Conservation (phyloP, 495 filamentous ascomycete species). For the Daldinia grandis region DNA sequence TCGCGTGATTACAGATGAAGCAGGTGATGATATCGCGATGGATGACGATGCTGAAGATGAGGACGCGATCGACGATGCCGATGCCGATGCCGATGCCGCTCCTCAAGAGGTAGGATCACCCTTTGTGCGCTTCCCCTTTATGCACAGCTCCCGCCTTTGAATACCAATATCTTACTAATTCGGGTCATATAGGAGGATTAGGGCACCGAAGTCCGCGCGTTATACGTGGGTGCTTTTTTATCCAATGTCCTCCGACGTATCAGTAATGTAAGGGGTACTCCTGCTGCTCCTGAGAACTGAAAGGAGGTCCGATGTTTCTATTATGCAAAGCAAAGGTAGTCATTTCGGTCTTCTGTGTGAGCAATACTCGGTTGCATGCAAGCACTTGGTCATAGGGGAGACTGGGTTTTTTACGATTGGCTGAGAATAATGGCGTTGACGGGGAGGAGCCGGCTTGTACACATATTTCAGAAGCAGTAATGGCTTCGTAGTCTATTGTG, state of each 20-base stretch:
- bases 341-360: constrained; percentile 6
- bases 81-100: constrained; percentile 8
- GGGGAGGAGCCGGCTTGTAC: constrained; percentile 20
- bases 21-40: constrained; percentile 29
- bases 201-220: constrained; percentile 26
- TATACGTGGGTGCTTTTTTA: constrained; percentile 36
- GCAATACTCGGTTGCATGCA: constrained; percentile 3
- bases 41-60: constrained; percentile 30
- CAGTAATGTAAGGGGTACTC: constrained; percentile 20
- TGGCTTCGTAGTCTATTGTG: constrained; percentile 8
- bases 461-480: constrained; percentile 14
- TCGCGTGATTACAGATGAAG: constrained; percentile 17
- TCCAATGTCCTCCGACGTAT: constrained; percentile 34
- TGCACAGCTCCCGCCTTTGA: not conserved
- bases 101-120: constrained; percentile 26
- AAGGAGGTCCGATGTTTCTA: not conserved
- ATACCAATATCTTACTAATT: constrained; percentile 36
- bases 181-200: constrained; percentile 45
- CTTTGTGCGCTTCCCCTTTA: not conserved
- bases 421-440: constrained; percentile 34
- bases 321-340: constrained; percentile 6
- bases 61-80: constrained; percentile 9
- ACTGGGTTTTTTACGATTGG: constrained; percentile 24
- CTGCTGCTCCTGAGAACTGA: constrained; percentile 15
- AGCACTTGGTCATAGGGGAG: not conserved